A percentile compares a stretch with the other conserved stretches of the same genome.
phyloP scores from a whole-genome alignment of 192 early-diverging fungal genomes.

The Backusella mclennaniae region DNA sequence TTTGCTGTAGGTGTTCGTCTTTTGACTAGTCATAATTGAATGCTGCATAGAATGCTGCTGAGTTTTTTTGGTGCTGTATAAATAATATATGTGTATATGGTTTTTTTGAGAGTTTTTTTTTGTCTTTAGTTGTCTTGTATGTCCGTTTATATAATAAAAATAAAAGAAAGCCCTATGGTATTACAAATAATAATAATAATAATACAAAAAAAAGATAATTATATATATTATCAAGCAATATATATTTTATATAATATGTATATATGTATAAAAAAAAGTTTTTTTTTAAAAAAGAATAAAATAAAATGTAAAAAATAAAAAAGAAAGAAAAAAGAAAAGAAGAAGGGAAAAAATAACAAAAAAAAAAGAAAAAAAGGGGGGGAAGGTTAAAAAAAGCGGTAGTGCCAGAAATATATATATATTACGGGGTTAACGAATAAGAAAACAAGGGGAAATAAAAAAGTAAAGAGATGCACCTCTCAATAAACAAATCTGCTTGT shows the following conservation, averaged over 20 bases:
- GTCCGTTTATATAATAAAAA: slow-evolving; percentile 16
- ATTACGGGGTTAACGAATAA: slow-evolving; percentile 9
- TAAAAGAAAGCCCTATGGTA: slow-evolving; percentile 3
- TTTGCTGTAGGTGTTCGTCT: slow-evolving; percentile 9
- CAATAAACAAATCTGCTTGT: slow-evolving; percentile 4
- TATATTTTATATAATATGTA: slow-evolving; percentile 5
- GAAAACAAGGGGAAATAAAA: slow-evolving; percentile 12
- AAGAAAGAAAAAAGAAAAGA: slow-evolving; percentile 9
- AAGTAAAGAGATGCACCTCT: slow-evolving; percentile 9
- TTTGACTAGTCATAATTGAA: slow-evolving; percentile 15
- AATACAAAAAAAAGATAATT: not conserved
- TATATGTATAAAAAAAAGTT: not conserved
- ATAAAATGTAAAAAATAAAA: slow-evolving; percentile 6
- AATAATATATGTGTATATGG: not conserved
- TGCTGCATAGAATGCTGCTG: slow-evolving; percentile 9
- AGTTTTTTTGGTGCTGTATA: not conserved
- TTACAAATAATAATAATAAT: slow-evolving; percentile 6
- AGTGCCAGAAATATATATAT: not conserved
- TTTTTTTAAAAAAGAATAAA: slow-evolving; percentile 8
- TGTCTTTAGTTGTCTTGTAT: slow-evolving; percentile 9
- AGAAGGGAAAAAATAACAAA: slow-evolving; percentile 7
- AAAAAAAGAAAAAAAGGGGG: slow-evolving; percentile 15
- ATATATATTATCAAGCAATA: not conserved
- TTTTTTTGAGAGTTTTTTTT: not conserved
- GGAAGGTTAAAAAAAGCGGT: not conserved